Conservation (phyloP, 148 eudicot species). For the Diospyros kaki region DNA sequence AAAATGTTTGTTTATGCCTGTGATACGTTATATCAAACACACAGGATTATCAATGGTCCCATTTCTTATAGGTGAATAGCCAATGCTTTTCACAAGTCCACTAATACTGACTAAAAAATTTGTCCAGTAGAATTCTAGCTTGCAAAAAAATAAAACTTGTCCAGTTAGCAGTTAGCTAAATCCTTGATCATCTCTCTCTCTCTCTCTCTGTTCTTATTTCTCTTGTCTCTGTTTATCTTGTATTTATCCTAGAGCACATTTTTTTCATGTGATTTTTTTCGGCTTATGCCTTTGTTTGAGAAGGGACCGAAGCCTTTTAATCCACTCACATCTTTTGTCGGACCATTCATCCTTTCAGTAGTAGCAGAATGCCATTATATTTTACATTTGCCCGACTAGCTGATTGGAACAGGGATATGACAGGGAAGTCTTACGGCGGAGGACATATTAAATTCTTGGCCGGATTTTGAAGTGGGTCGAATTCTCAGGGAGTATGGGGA, state of each 20-base stretch:
- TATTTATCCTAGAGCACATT: not conserved
- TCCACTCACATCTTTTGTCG: not conserved
- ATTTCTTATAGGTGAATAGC: not conserved
- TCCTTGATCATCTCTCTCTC: not conserved
- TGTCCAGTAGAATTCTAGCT: not conserved
- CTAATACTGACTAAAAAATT: not conserved
- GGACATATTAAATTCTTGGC: conserved; percentile 89
- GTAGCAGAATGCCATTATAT: conserved; percentile 10
- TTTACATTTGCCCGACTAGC: conserved; percentile 30
- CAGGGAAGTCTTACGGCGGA: conserved; percentile 90
- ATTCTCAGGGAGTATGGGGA: conserved; percentile 92
- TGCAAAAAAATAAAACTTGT: too few relatives aligned
- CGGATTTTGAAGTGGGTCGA: conserved; percentile 69
- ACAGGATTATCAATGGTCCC: not conserved
- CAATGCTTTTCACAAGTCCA: not conserved
- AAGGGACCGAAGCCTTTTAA: too few relatives aligned
- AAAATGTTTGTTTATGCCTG: not conserved
- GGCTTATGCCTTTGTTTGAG: too few relatives aligned
- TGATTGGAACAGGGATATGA: conserved; percentile 77
- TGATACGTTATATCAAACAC: too few relatives aligned
- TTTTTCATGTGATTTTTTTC: not conserved
- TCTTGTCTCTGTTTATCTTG: not conserved
- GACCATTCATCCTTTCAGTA: not conserved
- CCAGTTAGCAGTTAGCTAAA: not conserved
- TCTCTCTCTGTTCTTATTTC: not conserved